phyloP scores from a whole-genome alignment of 2,329 filamentous ascomycete genomes.

The Trichoderma sp. region DNA sequence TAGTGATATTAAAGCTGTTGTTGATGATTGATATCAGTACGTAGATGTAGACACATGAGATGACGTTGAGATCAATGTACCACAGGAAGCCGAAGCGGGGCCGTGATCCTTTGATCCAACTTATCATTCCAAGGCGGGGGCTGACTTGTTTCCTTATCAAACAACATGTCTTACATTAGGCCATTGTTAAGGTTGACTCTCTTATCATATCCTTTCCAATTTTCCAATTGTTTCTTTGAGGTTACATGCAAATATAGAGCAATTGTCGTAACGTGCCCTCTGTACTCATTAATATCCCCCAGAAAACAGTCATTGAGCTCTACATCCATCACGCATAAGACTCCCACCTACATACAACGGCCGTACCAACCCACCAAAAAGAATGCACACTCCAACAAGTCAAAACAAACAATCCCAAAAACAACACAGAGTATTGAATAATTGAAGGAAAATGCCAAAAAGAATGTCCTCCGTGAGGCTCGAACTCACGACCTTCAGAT shows the following conservation, averaged over 20 bases:
- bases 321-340: background rate
- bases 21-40: background rate
- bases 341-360: background rate
- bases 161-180: background rate
- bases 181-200: background rate
- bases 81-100: background rate
- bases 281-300: accelerated
- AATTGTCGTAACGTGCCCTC: accelerated
- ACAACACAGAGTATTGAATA: background rate
- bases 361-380: too few relatives aligned
- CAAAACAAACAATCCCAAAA: background rate
- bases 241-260: background rate
- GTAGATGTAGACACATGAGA: background rate
- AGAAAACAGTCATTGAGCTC: background rate
- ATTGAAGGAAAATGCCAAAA: background rate
- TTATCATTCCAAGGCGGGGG: background rate
- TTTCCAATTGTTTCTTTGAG: background rate
- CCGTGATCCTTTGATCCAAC: background rate
- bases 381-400: too few relatives aligned
- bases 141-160: background rate
- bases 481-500: constrained; percentile 54
- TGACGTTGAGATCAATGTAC: background rate
- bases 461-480: constrained; percentile 46
- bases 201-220: too few relatives aligned
- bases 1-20: background rate